These are phyloP conservation scores for Populus ilicifolia DNA, from an alignment of 345 rosid genomes.

Conservation along the genomic window DNA sequence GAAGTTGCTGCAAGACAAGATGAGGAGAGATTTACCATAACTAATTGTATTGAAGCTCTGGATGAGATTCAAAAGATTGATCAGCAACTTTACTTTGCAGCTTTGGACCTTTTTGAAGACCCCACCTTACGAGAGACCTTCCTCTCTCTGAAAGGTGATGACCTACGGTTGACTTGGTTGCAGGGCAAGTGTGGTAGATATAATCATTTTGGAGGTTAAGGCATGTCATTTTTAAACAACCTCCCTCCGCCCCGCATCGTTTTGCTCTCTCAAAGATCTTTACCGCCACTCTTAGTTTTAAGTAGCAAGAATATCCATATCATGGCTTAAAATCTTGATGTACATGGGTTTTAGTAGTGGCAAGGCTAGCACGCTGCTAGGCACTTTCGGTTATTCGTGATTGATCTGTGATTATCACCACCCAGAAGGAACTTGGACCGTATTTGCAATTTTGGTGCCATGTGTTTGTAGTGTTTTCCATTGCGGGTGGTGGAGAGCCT, in stretches of 20 bases:
- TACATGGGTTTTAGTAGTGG: too few species aligned
- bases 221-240: neutral
- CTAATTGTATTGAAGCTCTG: conserved; percentile 59
- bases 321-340: too few species aligned
- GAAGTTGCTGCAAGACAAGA: conserved; percentile 8
- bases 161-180: conserved; percentile 51
- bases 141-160: conserved; percentile 45
- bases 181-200: conserved; percentile 41
- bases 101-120: conserved; percentile 71
- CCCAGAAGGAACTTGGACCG: too few species aligned
- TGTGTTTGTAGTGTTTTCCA: too few species aligned
- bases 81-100: conserved; percentile 52
- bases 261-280: neutral
- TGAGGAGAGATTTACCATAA: conserved; percentile 46
- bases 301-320: neutral
- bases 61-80: conserved; percentile 58
- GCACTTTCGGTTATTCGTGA: too few species aligned
- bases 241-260: too few species aligned
- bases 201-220: conserved; percentile 1
- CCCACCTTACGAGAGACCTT: conserved; percentile 55
- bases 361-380: too few species aligned
- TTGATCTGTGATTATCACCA: too few species aligned
- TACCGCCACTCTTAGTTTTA: neutral
- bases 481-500: too few species aligned
- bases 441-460: too few species aligned